Evolutionary conservation across 1,139 yeast species (phyloP), one percentile per base, ranked within the genome.

Genomic region (Pichia terricola): DNA sequence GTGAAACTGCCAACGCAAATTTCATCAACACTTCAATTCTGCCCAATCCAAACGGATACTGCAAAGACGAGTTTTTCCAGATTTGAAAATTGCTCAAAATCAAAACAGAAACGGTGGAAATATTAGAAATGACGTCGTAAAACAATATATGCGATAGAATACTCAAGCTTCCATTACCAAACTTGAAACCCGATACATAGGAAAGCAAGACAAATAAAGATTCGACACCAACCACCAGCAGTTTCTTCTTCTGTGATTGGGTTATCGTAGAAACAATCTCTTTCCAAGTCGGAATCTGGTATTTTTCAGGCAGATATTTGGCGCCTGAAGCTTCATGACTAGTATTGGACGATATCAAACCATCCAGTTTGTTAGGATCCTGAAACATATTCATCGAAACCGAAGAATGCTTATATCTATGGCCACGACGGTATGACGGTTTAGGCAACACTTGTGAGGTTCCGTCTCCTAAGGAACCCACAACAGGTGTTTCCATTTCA

Each of bases 321-420:
- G n/a, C n/a, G n/a, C n/a, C n/a, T n/a, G n/a, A n/a, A n/a, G n/a
- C n/a, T n/a, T n/a, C n/a, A 28, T 7, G 32, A 28, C 32, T 28
- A 2, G 88, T 80, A 10, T 83, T 80, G 38, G 79, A 69, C 32
- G 10, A 6, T 10, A 28, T 28, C 32, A 28, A 28, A 28, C 32
- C 32, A 6, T 7, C 32, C 32, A 28, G 10, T 28, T 28, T 28
- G 32, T 28, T 28, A 6, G 32, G 41, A 58, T 89, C 97, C 59
- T 86, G 96, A 62, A 91, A 91, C 60, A 89, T 75, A 61, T 91
- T 91, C 91, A 91, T 84, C 3, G 95, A 85, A 5, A 91, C 95
- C n/a, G 96, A 87, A 5, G 96, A 87, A 57, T 91, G 97, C 61
- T 91, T 91, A 60, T 91, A 91, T 55, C 89, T 77, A 64, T 91